Percentiles rank a stretch among this genome's conserved stretches.
These are phyloP conservation scores for Voacanga thouarsii DNA, from an alignment of 257 asterid genomes.

Conservation along the genomic window DNA sequence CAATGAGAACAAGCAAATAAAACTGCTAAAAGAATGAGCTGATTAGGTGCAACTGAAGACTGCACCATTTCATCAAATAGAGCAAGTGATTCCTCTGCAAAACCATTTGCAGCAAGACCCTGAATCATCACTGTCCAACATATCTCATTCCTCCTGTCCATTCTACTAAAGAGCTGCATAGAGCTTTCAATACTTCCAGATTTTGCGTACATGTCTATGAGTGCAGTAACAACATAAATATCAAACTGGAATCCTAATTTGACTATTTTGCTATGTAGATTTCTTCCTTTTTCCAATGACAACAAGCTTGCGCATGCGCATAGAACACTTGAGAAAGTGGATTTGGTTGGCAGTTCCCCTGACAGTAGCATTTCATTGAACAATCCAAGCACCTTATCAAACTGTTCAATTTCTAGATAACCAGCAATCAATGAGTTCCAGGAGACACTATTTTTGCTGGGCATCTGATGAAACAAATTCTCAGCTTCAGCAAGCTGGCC, in stretches of 20 bases:
- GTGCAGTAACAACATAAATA: slow-evolving; percentile 62
- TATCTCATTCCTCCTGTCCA: slow-evolving; percentile 49
- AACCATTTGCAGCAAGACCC: slow-evolving; percentile 82
- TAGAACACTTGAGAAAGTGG: slow-evolving; percentile 69
- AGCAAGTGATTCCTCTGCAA: slow-evolving; percentile 55
- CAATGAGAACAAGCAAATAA: slow-evolving; percentile 81
- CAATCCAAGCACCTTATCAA: slow-evolving; percentile 40
- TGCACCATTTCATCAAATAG: slow-evolving; percentile 54
- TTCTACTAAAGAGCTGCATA: slow-evolving; percentile 39
- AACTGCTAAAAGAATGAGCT: slow-evolving; percentile 54
- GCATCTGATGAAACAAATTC: slow-evolving; percentile 51
- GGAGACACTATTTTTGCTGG: slow-evolving; percentile 48
- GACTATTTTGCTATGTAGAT: slow-evolving; percentile 50
- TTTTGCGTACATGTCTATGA: slow-evolving; percentile 75
- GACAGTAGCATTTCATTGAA: slow-evolving; percentile 56
- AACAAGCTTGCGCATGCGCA: slow-evolving; percentile 71
- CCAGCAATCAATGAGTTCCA: slow-evolving; percentile 81
- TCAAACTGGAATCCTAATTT: slow-evolving; percentile 62
- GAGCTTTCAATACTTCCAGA: slow-evolving; percentile 64
- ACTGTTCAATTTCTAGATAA: slow-evolving; percentile 39
- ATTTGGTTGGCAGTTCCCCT: slow-evolving; percentile 57
- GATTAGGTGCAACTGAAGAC: slow-evolving; percentile 44
- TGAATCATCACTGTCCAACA: slow-evolving; percentile 88
- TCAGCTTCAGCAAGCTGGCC: slow-evolving; percentile 53
- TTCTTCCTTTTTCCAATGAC: slow-evolving; percentile 59